These are phyloP conservation scores for Leccinum truebloodii DNA, from an alignment of 768 basidiomycete genomes.

Conservation along the genomic window DNA sequence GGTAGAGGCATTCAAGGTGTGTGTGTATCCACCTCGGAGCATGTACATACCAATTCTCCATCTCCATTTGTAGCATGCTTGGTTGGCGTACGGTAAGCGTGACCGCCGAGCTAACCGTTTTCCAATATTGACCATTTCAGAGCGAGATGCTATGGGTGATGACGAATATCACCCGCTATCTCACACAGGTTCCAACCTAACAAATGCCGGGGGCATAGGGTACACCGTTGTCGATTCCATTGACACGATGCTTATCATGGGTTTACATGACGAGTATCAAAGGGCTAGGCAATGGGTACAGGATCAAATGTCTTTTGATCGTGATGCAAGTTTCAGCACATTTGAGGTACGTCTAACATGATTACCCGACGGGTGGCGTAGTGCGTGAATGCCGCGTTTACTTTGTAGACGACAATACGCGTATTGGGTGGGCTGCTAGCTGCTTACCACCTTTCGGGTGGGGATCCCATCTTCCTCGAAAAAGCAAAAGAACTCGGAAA, in stretches of 20 bases:
- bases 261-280: conserved; percentile 72
- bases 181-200: conserved; percentile 74
- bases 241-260: conserved; percentile 88
- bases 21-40: conserved; percentile 29
- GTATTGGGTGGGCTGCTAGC: conserved; percentile 89
- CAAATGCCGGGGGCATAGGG: conserved; percentile 77
- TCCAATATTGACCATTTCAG: conserved; percentile 40
- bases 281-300: conserved; percentile 80
- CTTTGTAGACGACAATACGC: conserved; percentile 81
- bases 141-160: conserved; percentile 85
- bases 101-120: conserved; percentile 3
- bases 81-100: conserved; percentile 75
- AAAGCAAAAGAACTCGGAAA: conserved; percentile 83
- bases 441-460: conserved; percentile 74
- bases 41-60: conserved; percentile 6
- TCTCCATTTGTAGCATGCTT: conserved; percentile 64
- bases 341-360: conserved; percentile 69
- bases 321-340: conserved; percentile 78
- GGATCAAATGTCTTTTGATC: conserved; percentile 68
- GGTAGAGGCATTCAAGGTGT: conserved; percentile 76
- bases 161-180: conserved; percentile 92
- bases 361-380: background rate
- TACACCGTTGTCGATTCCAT: conserved; percentile 88
- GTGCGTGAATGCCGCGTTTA: conserved; percentile 7
- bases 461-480: conserved; percentile 69